A percentile compares a stretch with the other conserved stretches of the same genome.
phyloP scores from a whole-genome alignment of 768 basidiomycete species.

The Tricholoma hemisulphureum region DNA sequence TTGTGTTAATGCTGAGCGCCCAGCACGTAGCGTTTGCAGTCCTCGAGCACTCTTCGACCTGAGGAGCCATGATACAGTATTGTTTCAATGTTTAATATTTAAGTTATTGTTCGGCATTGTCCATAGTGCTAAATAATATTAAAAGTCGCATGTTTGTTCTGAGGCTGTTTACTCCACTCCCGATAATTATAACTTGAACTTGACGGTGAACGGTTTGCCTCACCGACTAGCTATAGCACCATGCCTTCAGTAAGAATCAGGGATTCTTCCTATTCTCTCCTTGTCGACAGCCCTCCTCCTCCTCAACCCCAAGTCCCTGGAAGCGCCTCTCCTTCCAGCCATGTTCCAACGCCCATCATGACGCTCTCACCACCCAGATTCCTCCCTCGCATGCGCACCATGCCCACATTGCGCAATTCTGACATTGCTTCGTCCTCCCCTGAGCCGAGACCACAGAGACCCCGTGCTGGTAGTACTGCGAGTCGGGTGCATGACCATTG shows the following conservation, averaged over 20 bases:
- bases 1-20: not conserved
- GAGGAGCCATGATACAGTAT: not conserved
- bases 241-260: conserved; percentile 55
- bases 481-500: conserved; percentile 39
- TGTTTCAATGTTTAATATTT: too few relatives aligned
- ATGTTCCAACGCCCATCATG: not conserved
- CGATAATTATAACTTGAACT: not conserved
- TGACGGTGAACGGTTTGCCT: not conserved
- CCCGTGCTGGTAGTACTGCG: conserved; percentile 29
- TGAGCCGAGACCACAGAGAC: conserved; percentile 14
- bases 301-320: conserved; percentile 6
- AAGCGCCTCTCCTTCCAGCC: conserved; percentile 10
- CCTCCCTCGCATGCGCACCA: conserved; percentile 16
- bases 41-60: conserved; percentile 10
- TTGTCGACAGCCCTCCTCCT: conserved; percentile 15
- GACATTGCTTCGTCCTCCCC: not conserved
- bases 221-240: not conserved
- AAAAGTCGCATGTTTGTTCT: too few relatives aligned
- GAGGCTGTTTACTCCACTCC: not conserved
- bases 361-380: not conserved
- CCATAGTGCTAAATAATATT: too few relatives aligned
- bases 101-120: too few relatives aligned
- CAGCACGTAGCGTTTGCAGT: conserved; percentile 3
- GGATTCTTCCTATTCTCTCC: conserved; percentile 30
- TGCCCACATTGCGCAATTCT: conserved; percentile 15